These are phyloP conservation scores for Pyrus hybrid DNA, from an alignment of 331 rosid species.

Conservation along the genomic window DNA sequence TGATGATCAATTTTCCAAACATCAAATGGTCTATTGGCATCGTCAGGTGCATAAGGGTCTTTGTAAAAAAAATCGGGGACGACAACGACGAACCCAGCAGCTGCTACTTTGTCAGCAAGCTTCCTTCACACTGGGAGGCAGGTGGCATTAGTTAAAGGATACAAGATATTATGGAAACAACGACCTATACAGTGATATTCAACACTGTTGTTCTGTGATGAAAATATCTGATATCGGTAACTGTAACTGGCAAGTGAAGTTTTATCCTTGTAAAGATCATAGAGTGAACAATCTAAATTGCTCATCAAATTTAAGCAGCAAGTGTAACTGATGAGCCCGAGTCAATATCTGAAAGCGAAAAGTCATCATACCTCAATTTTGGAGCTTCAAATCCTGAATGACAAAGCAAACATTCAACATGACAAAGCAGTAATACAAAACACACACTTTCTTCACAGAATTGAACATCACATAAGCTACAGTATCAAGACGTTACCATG, in stretches of 20 bases:
- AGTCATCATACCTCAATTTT: slow-evolving; percentile 14
- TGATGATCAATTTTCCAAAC: not conserved
- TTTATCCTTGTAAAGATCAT: not conserved
- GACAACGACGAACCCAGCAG: slow-evolving; percentile 20
- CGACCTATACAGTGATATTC: too few species aligned
- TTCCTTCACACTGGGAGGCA: slow-evolving; percentile 10
- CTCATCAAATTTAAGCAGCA: not conserved
- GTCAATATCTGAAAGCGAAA: too few species aligned
- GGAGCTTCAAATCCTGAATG: slow-evolving; percentile 26
- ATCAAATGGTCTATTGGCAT: not conserved
- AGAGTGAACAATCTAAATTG: not conserved
- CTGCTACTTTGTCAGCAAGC: slow-evolving; percentile 20
- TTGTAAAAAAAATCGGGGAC: slow-evolving; percentile 19
- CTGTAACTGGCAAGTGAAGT: not conserved
- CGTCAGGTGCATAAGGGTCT: slow-evolving; percentile 15
- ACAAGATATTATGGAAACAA: not conserved
- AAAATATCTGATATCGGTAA: not conserved
- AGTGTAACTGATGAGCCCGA: not conserved
- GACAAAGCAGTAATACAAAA: not conserved
- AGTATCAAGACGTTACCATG: slow-evolving; percentile 26
- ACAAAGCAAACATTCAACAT: not conserved
- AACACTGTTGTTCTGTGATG: too few species aligned
- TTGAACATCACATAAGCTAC: too few species aligned
- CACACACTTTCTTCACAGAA: not conserved
- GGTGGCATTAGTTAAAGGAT: not conserved